phyloP scores from a whole-genome alignment of 192 early-diverging fungal genomes.

The Backusella tarrabulga region DNA sequence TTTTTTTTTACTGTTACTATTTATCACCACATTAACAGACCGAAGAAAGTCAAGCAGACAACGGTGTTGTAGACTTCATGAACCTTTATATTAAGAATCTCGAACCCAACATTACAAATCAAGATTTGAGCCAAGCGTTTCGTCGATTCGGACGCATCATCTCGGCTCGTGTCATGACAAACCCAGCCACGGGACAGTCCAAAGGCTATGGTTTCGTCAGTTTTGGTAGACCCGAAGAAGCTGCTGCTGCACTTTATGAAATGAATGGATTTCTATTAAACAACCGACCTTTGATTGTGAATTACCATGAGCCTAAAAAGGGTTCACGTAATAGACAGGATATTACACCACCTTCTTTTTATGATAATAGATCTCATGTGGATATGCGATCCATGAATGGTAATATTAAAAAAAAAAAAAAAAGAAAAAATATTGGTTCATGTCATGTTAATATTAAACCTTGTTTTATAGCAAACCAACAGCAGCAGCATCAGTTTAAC shows the following conservation, averaged over 20 bases:
- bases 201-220: conserved; percentile 95
- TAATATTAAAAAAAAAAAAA: neutral
- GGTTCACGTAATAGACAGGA: conserved; percentile 23
- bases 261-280: conserved; percentile 87
- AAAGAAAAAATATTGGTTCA: too few relatives aligned
- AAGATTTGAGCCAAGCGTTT: conserved; percentile 90
- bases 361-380: neutral
- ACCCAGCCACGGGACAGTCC: conserved; percentile 68
- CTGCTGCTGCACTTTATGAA: conserved; percentile 82
- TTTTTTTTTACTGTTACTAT: neutral
- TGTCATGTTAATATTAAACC: too few relatives aligned
- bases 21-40: neutral
- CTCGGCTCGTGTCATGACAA: conserved; percentile 86
- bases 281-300: conserved; percentile 86
- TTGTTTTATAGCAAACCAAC: too few relatives aligned
- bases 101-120: conserved; percentile 87
- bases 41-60: conserved; percentile 21
- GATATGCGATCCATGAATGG: neutral
- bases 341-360: conserved; percentile 1
- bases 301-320: conserved; percentile 91
- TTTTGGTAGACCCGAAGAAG: conserved; percentile 89
- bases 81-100: conserved; percentile 99
- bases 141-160: conserved; percentile 86
- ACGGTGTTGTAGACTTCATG: conserved; percentile 42
- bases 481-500: too few relatives aligned